Evolutionary conservation across 2,329 filamentous ascomycete species (phyloP), one percentile per base, ranked within the genome.

Genomic region (Periconia macrospinosa): DNA sequence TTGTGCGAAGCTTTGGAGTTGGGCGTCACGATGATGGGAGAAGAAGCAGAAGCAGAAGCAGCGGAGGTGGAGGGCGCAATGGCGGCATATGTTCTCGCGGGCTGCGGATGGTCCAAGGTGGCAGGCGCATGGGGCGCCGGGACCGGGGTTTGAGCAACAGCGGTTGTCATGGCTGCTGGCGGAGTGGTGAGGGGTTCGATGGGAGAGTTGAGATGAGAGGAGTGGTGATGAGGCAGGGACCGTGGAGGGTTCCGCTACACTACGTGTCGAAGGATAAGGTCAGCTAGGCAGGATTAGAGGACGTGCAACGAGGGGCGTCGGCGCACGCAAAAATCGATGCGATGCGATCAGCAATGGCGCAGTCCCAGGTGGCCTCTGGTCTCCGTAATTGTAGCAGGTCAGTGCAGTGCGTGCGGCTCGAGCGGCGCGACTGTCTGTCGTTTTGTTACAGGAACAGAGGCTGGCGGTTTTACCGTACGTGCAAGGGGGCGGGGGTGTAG

Each of bases 151-250:
- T 73, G 72, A 58, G 76, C 78, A 69, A 79, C 70, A 57, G 75
- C 75, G 63, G 78, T 77, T 54, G 76, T 77, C 78, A 80, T 80
- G 68, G 65, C 69, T 63, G 50, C 17, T 42, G 45, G 49, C 46
- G 45, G 55, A 52, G 54, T 56, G 66, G 56, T 56, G 59, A 56
- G 56, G 57, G 51, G 53, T 33, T 53, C 51, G 51, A 41, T 27
- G 47, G 40, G 33, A 53, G 43, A 44, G 48, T 56, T 15, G 43
- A 65, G 65, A 70, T 65, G 69, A 65, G 66, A 67, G 68, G 68
- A 70, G 67, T 65, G 66, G 68, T 67, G 69, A 66, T 66, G 67
- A 65, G 58, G 67, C 66, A 71, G 67, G 56, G 62, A 62, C 63
- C 60, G 62, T 60, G 63, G 62, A 62, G 44, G 41, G 46, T 64